These are phyloP conservation scores for Pseudopyrenochaeta lycopersici DNA, from an alignment of 2,329 filamentous ascomycete genomes.

Conservation along the genomic window DNA sequence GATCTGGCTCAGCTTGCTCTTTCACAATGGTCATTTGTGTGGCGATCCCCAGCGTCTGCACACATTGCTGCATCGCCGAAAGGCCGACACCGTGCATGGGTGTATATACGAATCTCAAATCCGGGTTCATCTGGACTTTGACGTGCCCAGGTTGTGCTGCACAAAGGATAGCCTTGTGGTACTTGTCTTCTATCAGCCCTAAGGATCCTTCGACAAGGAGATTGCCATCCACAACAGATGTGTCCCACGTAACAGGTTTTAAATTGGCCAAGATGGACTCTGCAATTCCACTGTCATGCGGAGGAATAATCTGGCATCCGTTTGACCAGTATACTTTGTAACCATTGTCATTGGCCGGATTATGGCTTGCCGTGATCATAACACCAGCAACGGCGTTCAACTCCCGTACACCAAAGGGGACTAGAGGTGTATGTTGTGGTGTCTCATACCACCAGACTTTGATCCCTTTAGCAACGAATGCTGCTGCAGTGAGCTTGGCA, in stretches of 20 bases:
- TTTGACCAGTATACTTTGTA: slow-evolving; percentile 75
- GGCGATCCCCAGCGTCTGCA: slow-evolving; percentile 49
- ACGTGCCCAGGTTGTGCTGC: slow-evolving; percentile 46
- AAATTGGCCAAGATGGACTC: slow-evolving; percentile 64
- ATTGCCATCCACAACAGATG: slow-evolving; percentile 51
- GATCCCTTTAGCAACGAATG: slow-evolving; percentile 66
- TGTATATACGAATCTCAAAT: slow-evolving; percentile 62
- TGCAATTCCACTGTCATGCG: slow-evolving; percentile 67
- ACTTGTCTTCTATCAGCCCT: slow-evolving; percentile 53
- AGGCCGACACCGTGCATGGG: slow-evolving; percentile 67
- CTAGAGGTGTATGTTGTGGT: slow-evolving; percentile 67
- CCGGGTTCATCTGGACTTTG: slow-evolving; percentile 27
- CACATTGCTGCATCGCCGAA: slow-evolving; percentile 55
- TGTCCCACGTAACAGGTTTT: slow-evolving; percentile 60
- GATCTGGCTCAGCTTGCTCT: slow-evolving; percentile 66
- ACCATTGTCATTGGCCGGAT: slow-evolving; percentile 70
- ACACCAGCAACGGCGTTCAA: slow-evolving; percentile 66
- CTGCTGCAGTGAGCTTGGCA: slow-evolving; percentile 67
- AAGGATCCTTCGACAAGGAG: slow-evolving; percentile 54
- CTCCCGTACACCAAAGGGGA: slow-evolving; percentile 67
- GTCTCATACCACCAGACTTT: slow-evolving; percentile 68
- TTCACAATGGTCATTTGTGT: slow-evolving; percentile 59
- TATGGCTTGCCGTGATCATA: slow-evolving; percentile 74
- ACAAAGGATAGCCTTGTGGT: slow-evolving; percentile 54
- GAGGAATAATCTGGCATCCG: slow-evolving; percentile 72